Evolutionary conservation across 2,329 filamentous ascomycete genomes (phyloP).

Genomic region (Aspergillus sp.): DNA sequence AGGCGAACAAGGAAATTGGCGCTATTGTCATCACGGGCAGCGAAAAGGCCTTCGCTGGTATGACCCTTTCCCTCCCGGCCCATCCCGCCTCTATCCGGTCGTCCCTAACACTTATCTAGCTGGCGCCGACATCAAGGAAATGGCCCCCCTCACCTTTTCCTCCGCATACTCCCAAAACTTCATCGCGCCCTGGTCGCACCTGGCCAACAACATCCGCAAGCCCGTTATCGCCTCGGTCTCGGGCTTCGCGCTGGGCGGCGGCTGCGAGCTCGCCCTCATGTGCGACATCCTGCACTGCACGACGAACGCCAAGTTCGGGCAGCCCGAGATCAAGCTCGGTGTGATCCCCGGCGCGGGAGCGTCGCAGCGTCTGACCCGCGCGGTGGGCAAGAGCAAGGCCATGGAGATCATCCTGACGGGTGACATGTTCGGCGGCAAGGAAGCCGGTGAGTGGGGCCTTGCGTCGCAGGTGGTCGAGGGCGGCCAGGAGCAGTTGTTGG

Average conservation of each 20-base stretch:
- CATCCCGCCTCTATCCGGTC: background rate
- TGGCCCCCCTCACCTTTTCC: constrained; percentile 85
- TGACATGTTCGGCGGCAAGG: constrained; percentile 69
- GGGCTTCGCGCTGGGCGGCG: constrained; percentile 87
- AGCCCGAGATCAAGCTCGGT: constrained; percentile 94
- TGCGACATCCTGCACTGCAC: constrained; percentile 91
- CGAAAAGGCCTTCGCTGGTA: constrained; percentile 72
- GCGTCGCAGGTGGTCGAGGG: constrained; percentile 70
- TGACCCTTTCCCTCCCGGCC: background rate
- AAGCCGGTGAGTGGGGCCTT: constrained; percentile 85
- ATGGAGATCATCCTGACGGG: constrained; percentile 91
- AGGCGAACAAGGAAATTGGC: constrained; percentile 59
- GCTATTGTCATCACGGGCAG: constrained; percentile 84
- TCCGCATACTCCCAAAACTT: constrained; percentile 83
- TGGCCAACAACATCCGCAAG: constrained; percentile 79
- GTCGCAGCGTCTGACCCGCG: constrained; percentile 76
- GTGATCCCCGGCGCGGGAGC: constrained; percentile 88
- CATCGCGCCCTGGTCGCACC: constrained; percentile 87
- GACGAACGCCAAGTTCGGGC: constrained; percentile 77
- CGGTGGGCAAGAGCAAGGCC: constrained; percentile 72
- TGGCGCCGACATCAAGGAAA: constrained; percentile 98
- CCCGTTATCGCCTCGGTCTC: constrained; percentile 91
- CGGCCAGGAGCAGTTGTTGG: constrained; percentile 71
- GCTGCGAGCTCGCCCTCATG: constrained; percentile 97
- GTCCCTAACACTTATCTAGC: constrained; percentile 39